Evolutionary conservation across 495 filamentous ascomycete species (phyloP).

Genomic region (Cudoniella acicularis): DNA sequence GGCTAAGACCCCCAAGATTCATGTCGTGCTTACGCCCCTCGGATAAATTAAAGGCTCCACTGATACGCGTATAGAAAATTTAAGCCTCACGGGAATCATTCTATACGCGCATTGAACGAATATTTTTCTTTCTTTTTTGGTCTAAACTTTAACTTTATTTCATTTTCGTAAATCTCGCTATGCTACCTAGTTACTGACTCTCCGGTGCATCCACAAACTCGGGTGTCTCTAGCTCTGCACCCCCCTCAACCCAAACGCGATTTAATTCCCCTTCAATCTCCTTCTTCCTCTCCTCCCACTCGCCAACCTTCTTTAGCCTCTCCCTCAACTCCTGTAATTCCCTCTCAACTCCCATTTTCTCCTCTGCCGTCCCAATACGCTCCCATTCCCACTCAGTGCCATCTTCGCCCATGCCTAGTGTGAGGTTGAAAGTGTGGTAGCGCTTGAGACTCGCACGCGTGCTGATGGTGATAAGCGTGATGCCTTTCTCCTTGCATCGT

Average conservation of each 20-base stretch:
- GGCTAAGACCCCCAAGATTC: too few species aligned
- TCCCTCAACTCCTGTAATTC: constrained; percentile 83
- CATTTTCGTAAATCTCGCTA: too few species aligned
- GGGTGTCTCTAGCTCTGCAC: constrained; percentile 16
- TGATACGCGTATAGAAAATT: too few species aligned
- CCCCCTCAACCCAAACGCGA: constrained; percentile 49
- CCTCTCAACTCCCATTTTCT: constrained; percentile 86
- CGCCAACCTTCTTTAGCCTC: constrained; percentile 72
- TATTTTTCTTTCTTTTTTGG: too few species aligned
- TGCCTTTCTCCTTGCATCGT: constrained; percentile 83
- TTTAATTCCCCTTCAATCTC: constrained; percentile 61
- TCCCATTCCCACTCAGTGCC: constrained; percentile 80
- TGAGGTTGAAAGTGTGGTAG: constrained; percentile 88
- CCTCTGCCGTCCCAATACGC: constrained; percentile 84
- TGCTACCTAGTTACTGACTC: too few species aligned
- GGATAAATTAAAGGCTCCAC: too few species aligned
- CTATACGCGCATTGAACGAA: too few species aligned
- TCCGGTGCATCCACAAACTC: constrained; percentile 9
- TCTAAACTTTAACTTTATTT: too few species aligned
- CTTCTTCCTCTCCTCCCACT: constrained; percentile 73
- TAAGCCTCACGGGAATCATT: too few species aligned
- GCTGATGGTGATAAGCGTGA: constrained; percentile 91
- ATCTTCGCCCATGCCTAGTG: constrained; percentile 66
- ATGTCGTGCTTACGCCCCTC: too few species aligned
- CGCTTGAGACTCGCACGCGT: constrained; percentile 90